phyloP scores from a whole-genome alignment of 2,329 filamentous ascomycete species.

The Alternaria triticina region DNA sequence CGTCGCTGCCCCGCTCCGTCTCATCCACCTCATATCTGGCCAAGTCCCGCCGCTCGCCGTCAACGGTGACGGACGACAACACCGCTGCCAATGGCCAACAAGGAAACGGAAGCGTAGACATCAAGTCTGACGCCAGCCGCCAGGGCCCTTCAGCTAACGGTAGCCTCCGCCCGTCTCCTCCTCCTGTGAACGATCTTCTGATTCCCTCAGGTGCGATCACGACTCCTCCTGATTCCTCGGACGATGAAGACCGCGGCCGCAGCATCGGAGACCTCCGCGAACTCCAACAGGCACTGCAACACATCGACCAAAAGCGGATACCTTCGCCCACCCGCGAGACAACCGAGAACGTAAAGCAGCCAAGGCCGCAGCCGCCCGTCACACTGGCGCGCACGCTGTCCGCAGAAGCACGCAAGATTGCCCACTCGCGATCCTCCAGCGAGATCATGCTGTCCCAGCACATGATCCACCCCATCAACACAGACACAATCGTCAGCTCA shows the following conservation, averaged over 20 bases:
- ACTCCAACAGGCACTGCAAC: conserved; percentile 81
- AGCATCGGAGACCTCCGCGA: conserved; percentile 62
- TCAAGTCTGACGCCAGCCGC: conserved; percentile 25
- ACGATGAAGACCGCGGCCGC: conserved; percentile 75
- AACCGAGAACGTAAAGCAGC: conserved; percentile 18
- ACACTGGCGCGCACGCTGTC: conserved; percentile 51
- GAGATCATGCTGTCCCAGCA: conserved; percentile 60
- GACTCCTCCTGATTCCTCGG: conserved; percentile 90
- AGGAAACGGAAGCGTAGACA: conserved; percentile 28
- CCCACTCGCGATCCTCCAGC: conserved; percentile 66
- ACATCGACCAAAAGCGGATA: conserved; percentile 71
- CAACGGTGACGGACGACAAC: conserved; percentile 46
- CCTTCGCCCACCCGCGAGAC: conserved; percentile 60
- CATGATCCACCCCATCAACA: conserved; percentile 49
- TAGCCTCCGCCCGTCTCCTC: conserved; percentile 81
- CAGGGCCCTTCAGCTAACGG: conserved; percentile 50
- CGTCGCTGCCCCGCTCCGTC: conserved; percentile 61
- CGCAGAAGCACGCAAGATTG: conserved; percentile 64
- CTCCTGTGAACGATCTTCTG: conserved; percentile 75
- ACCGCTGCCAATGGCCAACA: conserved; percentile 37
- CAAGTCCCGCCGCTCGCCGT: conserved; percentile 66
- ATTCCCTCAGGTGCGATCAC: conserved; percentile 87
- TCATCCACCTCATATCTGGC: conserved; percentile 67
- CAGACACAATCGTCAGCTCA: conserved; percentile 53
- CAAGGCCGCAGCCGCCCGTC: conserved; percentile 24